phyloP scores from a whole-genome alignment of 495 filamentous ascomycete species.

The Hypoxylon fragiforme region DNA sequence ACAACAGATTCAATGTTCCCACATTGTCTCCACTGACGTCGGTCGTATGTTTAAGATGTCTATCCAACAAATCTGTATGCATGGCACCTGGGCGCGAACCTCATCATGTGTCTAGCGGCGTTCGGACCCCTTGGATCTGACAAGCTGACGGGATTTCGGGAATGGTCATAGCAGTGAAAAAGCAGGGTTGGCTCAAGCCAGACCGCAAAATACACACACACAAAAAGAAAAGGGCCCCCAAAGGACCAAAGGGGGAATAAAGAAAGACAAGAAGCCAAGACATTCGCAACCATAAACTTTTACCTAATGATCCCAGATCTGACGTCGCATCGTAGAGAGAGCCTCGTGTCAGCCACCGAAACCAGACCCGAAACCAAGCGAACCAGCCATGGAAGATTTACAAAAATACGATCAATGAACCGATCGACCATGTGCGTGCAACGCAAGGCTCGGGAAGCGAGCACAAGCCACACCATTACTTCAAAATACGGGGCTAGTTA shows the following conservation, averaged over 20 bases:
- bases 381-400: not conserved
- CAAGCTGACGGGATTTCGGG: conserved; percentile 10
- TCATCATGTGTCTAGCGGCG: conserved; percentile 13
- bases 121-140: conserved; percentile 11
- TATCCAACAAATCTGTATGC: not conserved
- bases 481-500: too few relatives aligned
- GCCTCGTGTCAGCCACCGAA: conserved; percentile 25
- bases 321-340: conserved; percentile 25
- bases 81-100: not conserved
- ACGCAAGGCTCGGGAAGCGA: not conserved
- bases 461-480: conserved; percentile 9
- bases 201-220: conserved; percentile 6
- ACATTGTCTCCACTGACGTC: conserved; percentile 20
- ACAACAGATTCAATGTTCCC: conserved; percentile 12
- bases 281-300: too few relatives aligned
- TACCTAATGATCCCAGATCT: conserved; percentile 31
- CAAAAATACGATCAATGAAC: not conserved
- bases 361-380: conserved; percentile 8
- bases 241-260: too few relatives aligned
- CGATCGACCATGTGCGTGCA: not conserved
- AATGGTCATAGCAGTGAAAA: not conserved
- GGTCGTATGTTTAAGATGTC: not conserved
- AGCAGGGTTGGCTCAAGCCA: conserved; percentile 26
- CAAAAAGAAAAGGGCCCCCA: too few relatives aligned
- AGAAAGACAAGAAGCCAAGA: too few relatives aligned